phyloP scores from a whole-genome alignment of 805 yeast species.

The Starmerella tilneyi region DNA sequence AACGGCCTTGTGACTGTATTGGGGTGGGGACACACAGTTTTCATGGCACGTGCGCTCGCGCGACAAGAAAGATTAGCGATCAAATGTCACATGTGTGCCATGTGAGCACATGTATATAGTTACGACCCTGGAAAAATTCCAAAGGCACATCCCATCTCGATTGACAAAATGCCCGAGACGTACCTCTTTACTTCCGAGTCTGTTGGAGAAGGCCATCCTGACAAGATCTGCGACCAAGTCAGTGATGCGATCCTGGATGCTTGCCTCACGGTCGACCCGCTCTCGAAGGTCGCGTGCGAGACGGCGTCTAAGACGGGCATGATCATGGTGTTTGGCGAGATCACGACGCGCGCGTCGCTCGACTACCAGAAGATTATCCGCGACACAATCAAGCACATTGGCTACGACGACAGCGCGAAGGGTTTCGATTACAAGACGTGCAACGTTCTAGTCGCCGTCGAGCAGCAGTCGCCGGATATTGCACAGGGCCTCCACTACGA shows the following conservation, averaged over 20 bases:
- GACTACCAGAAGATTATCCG: constrained; percentile 97
- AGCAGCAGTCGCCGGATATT: constrained; percentile 98
- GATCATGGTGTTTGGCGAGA: constrained; percentile 99
- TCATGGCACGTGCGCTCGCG: constrained; percentile 5
- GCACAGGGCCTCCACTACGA: constrained; percentile 99
- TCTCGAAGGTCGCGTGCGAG: constrained; percentile 98
- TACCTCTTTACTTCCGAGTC: constrained; percentile 60
- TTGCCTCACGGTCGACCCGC: constrained; percentile 88
- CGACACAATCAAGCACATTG: constrained; percentile 97
- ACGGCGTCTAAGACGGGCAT: constrained; percentile 98
- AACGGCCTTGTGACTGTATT: background rate
- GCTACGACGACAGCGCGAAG: constrained; percentile 90
- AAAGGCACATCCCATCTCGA: background rate
- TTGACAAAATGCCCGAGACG: constrained; percentile 27
- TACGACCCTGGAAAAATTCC: constrained; percentile 1
- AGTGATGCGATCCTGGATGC: constrained; percentile 97
- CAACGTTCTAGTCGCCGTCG: constrained; percentile 97
- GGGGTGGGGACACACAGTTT: background rate
- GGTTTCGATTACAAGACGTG: constrained; percentile 99
- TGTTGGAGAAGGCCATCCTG: constrained; percentile 57
- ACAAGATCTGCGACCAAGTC: constrained; percentile 83
- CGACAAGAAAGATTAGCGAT: background rate
- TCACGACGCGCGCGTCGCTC: constrained; percentile 88
- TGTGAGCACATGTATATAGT: constrained; percentile 5
- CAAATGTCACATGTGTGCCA: background rate